These are phyloP conservation scores for Exophiala spinifera DNA, from an alignment of 2,329 filamentous ascomycete species.

Conservation along the genomic window DNA sequence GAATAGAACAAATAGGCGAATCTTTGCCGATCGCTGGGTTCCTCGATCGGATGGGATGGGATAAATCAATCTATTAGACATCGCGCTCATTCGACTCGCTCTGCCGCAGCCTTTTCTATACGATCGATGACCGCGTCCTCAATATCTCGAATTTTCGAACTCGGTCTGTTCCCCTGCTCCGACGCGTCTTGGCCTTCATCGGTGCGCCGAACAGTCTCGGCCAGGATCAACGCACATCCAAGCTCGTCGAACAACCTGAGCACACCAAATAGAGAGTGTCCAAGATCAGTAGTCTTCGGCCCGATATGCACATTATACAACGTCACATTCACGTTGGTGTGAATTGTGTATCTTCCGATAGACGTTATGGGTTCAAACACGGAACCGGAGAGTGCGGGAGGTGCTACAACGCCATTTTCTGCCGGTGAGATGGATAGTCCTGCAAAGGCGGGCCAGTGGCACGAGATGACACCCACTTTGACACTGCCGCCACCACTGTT, in stretches of 20 bases:
- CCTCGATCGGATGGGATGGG: too few relatives aligned
- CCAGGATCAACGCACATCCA: conserved; percentile 77
- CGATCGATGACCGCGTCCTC: conserved; percentile 83
- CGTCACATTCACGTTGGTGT: conserved; percentile 23
- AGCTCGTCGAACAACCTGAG: conserved; percentile 78
- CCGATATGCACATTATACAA: conserved; percentile 73
- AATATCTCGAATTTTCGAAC: conserved; percentile 40
- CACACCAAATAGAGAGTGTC: conserved; percentile 82
- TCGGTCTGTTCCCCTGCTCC: neutral
- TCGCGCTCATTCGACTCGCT: conserved; percentile 15
- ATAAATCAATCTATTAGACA: neutral
- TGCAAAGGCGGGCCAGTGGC: conserved; percentile 31
- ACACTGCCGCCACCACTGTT: conserved; percentile 35
- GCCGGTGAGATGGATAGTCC: conserved; percentile 6
- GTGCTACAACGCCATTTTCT: neutral
- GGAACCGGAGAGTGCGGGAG: conserved; percentile 1
- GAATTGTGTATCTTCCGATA: conserved; percentile 22
- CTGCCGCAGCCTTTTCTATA: conserved; percentile 67
- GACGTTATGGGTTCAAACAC: conserved; percentile 8
- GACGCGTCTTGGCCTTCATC: neutral
- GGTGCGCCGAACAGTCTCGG: conserved; percentile 62
- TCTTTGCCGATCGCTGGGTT: too few relatives aligned
- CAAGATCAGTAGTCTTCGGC: conserved; percentile 67
- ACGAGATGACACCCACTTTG: conserved; percentile 32
- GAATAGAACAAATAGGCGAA: too few relatives aligned